Evolutionary conservation across 164 flowering plant species (phyloP), one percentile per base, ranked within the genome.

Genomic region (Vitis amurensis): DNA sequence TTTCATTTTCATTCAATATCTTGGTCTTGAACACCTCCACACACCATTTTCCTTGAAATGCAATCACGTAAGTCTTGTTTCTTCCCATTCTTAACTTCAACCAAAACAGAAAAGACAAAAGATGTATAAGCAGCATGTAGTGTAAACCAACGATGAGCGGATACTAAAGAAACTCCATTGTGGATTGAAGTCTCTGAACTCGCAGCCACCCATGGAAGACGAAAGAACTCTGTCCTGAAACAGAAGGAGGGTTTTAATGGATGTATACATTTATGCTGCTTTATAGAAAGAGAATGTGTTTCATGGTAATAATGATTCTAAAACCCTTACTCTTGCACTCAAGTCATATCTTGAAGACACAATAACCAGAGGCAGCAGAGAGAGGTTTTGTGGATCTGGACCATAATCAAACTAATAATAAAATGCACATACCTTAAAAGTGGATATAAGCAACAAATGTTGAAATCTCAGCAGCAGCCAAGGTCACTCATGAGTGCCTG

Each of bases 401-500:
- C 13, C 8, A 17, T 9, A 61, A 37, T 11, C 44, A 10, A 3
- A 61, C 37, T 12, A 31, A 48, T 14, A 37, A 8, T 12, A 37
- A 15, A 19, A 61, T n/a, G n/a, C n/a, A 9, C 50, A 29, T 61
- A 61, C 64, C 64, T 61, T 17, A 44, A 61, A 61, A 7, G 10
- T 8, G 50, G 11, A 31, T n/a, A 61, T 31, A 14, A 31, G 49
- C 56, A 48, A n/a, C 56, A 48, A n/a, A 50, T 27, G 16, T 19
- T 62, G 14, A 44, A 49, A 44, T 47, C 53, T 68, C 64, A 49
- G 78, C 74, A 55, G 15, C 57, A 55, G 55, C 31, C 3, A 68
- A 13, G 4, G 49, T 49, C 30, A 51, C 56, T 87, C 81, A 85
- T 12, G 68, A 48, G 63, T 81, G 91, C 72, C 99, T 76, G 44